Conservation (phyloP, 495 filamentous ascomycete species). For the Penicillium parvum region DNA sequence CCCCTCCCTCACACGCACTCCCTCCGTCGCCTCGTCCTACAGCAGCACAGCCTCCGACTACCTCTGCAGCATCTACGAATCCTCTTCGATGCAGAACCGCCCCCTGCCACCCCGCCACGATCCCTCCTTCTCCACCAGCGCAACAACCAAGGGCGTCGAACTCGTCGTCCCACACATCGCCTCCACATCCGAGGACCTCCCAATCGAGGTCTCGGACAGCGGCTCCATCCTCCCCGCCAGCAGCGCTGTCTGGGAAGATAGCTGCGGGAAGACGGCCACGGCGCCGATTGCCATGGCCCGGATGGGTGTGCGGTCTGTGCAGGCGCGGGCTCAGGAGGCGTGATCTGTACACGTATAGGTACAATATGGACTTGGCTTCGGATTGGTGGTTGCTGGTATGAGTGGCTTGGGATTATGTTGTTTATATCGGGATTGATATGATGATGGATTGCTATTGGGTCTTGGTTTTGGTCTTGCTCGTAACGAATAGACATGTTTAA, state of each 20-base stretch:
- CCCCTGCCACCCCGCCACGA: conserved; percentile 43
- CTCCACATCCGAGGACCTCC: conserved; percentile 12
- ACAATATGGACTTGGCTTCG: too few relatives aligned
- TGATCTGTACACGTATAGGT: too few relatives aligned
- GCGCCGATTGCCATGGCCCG: conserved; percentile 16
- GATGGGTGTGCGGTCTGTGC: neutral
- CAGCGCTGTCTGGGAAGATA: conserved; percentile 31
- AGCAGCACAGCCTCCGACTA: conserved; percentile 40
- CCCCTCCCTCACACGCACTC: conserved; percentile 39
- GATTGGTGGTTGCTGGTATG: too few relatives aligned
- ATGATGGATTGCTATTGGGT: too few relatives aligned
- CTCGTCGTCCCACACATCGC: conserved; percentile 40
- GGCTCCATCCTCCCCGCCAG: conserved; percentile 35
- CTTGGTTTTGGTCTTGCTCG: too few relatives aligned
- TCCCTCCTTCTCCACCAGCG: conserved; percentile 31
- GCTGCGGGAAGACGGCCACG: conserved; percentile 8
- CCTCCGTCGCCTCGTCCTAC: conserved; percentile 44
- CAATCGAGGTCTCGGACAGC: conserved; percentile 13
- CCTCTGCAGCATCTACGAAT: conserved; percentile 30
- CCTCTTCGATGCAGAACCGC: too few relatives aligned
- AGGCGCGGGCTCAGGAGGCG: neutral
- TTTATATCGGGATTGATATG: too few relatives aligned
- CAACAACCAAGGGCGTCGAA: conserved; percentile 36
- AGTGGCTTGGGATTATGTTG: too few relatives aligned
- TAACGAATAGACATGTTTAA: too few relatives aligned